phyloP scores from a whole-genome alignment of 345 rosid species.

The Camelina hispida region DNA sequence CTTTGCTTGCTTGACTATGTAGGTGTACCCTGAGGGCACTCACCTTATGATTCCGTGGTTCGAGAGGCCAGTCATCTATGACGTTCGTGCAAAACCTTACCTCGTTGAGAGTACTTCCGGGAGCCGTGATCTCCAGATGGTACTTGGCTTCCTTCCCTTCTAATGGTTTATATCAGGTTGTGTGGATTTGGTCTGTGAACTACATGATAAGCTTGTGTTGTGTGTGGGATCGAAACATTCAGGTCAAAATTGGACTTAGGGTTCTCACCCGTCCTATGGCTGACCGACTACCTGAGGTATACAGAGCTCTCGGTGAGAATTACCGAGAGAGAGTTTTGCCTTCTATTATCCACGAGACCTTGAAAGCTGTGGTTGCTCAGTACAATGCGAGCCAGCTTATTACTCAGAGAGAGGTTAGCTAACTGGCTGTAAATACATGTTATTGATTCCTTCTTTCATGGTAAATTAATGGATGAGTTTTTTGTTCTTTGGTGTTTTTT shows the following conservation, averaged over 20 bases:
- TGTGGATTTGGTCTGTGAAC: not conserved
- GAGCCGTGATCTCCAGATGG: constrained; percentile 93
- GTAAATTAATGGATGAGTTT: not conserved
- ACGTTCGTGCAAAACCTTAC: constrained; percentile 82
- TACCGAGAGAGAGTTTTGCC: constrained; percentile 80
- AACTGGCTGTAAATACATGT: not conserved
- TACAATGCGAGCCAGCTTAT: constrained; percentile 91
- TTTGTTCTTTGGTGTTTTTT: not conserved
- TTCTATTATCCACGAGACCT: constrained; percentile 79
- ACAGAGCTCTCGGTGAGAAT: constrained; percentile 72
- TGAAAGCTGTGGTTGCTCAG: constrained; percentile 88
- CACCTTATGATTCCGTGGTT: constrained; percentile 84
- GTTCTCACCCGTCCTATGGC: constrained; percentile 85
- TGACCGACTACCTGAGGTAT: constrained; percentile 66
- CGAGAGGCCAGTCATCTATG: constrained; percentile 83
- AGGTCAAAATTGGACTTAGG: constrained; percentile 88
- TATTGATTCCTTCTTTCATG: not conserved
- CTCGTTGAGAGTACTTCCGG: constrained; percentile 84
- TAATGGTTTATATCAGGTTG: not conserved
- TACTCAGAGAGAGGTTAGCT: constrained; percentile 81
- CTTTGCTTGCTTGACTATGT: constrained; percentile 12
- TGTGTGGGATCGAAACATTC: not conserved
- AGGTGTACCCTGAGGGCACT: constrained; percentile 92
- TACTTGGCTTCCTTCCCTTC: constrained; percentile 21
- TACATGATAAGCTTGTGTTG: not conserved